Evolutionary conservation across 352 stramenopile species (phyloP).

Genomic region (Plasmopara viticola): DNA sequence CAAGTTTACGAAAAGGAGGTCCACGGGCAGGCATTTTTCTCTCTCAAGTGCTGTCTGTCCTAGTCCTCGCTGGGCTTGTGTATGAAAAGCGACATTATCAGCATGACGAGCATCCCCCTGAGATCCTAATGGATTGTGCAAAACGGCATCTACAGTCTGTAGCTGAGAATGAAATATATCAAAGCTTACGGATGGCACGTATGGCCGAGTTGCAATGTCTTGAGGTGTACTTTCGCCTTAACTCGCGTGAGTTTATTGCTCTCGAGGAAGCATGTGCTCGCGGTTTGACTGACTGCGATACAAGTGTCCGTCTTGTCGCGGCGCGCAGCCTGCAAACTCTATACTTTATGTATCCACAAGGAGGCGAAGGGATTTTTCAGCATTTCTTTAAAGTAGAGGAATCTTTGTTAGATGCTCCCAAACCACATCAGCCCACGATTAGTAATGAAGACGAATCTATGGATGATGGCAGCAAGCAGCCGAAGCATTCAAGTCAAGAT

Average conservation of each 20-base stretch:
- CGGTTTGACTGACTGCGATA: constrained; percentile 44
- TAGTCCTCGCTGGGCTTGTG: constrained; percentile 41
- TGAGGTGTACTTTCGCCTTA: constrained; percentile 65
- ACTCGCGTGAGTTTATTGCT: constrained; percentile 37
- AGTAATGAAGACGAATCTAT: not conserved
- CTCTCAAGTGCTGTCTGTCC: constrained; percentile 39
- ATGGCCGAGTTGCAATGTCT: constrained; percentile 40
- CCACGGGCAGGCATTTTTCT: constrained; percentile 41
- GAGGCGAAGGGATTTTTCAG: constrained; percentile 44
- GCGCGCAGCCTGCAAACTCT: constrained; percentile 52
- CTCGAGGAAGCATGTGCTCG: constrained; percentile 50
- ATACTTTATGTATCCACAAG: constrained; percentile 81
- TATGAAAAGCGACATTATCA: constrained; percentile 49
- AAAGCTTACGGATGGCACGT: constrained; percentile 26
- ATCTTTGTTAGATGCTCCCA: constrained; percentile 14
- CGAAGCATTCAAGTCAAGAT: constrained; percentile 2
- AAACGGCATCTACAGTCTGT: constrained; percentile 30
- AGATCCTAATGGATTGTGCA: constrained; percentile 35
- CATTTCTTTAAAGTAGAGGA: constrained; percentile 39
- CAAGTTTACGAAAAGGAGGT: constrained; percentile 19
- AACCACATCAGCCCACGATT: constrained; percentile 1
- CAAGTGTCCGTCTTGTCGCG: constrained; percentile 45
- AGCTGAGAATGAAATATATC: constrained; percentile 8
- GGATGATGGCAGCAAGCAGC: constrained; percentile 5
- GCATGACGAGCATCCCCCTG: constrained; percentile 47